Percentiles rank a stretch among this genome's conserved stretches.
These are phyloP conservation scores for Pichia sp. DNA, from an alignment of 1,139 yeast species.

Conservation along the genomic window DNA sequence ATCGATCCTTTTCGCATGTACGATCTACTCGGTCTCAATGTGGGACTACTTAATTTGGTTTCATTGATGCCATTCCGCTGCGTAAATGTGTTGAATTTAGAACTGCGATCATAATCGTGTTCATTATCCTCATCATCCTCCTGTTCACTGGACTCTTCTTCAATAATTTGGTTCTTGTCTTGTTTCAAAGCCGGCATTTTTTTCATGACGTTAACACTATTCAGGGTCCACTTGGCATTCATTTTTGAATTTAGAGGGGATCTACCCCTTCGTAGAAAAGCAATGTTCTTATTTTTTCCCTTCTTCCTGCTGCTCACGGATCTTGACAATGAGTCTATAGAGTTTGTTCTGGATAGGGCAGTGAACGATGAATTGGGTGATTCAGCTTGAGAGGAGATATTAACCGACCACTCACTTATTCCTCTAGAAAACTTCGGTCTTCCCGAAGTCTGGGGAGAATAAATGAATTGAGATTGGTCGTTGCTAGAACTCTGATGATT, in stretches of 20 bases:
- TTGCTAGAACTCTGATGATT: conserved; percentile 1
- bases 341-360: conserved; percentile 31
- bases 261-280: conserved; percentile 37
- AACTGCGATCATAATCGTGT: conserved; percentile 3
- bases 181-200: conserved; percentile 31
- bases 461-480: conserved; percentile 13
- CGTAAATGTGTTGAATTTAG: background rate
- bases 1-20: conserved; percentile 9
- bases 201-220: conserved; percentile 17
- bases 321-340: conserved; percentile 30
- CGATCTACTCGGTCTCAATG: background rate
- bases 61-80: background rate
- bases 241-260: conserved; percentile 35
- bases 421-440: conserved; percentile 29
- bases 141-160: conserved; percentile 33
- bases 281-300: conserved; percentile 24
- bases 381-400: conserved; percentile 27
- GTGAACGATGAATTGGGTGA: conserved; percentile 33
- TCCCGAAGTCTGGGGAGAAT: conserved; percentile 13
- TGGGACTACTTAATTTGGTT: background rate
- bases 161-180: conserved; percentile 31
- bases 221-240: conserved; percentile 30
- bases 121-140: conserved; percentile 20
- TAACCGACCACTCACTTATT: conserved; percentile 31
- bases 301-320: conserved; percentile 24